Evolutionary conservation across 768 basidiomycete species (phyloP).

Genomic region (Lentinula raphanica): DNA sequence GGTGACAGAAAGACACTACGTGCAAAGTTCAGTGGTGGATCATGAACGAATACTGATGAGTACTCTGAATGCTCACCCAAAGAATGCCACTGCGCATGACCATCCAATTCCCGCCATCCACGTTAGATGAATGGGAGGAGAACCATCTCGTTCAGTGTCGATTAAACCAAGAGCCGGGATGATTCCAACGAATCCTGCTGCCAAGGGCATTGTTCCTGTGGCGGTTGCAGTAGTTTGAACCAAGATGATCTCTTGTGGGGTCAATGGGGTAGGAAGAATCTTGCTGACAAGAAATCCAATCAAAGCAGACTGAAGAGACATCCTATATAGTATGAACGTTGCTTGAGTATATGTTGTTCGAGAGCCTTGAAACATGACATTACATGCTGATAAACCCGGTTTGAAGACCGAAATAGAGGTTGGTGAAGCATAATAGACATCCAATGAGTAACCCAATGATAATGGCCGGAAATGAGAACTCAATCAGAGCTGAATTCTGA

Average conservation of each 20-base stretch:
- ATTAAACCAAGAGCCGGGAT: constrained; percentile 84
- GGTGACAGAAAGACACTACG: constrained; percentile 90
- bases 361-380: constrained; percentile 7
- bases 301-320: constrained; percentile 92
- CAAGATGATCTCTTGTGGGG: constrained; percentile 91
- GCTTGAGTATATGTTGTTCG: background rate
- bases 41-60: background rate
- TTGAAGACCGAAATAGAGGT: constrained; percentile 82
- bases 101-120: constrained; percentile 75
- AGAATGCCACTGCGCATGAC: constrained; percentile 91
- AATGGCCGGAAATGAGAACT: constrained; percentile 50
- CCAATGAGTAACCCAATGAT: constrained; percentile 78
- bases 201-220: constrained; percentile 86
- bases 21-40: background rate
- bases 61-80: constrained; percentile 50
- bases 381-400: constrained; percentile 90
- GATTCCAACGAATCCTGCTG: constrained; percentile 48
- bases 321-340: constrained; percentile 62
- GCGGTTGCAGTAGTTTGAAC: constrained; percentile 95
- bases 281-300: constrained; percentile 86
- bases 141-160: constrained; percentile 69
- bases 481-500: background rate
- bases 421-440: constrained; percentile 86
- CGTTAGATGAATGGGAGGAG: constrained; percentile 66
- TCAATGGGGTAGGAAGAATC: constrained; percentile 64